Conservation (phyloP, 371 early-diverging fungal species). For the Mucor sp. region DNA sequence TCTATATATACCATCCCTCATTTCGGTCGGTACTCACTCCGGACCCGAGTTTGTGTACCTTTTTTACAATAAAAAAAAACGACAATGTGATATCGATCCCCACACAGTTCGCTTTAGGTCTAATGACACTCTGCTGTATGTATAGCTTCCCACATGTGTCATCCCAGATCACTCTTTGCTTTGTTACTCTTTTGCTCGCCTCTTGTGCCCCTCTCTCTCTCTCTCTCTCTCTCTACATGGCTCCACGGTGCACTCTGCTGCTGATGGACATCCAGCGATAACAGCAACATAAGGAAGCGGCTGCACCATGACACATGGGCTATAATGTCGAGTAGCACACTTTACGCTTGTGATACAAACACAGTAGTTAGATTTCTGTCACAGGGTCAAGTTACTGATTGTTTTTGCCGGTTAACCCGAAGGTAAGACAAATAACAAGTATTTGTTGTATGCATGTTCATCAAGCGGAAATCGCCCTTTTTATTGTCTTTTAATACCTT, state of each 20-base stretch:
- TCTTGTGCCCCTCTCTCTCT: too few relatives aligned
- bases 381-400: neutral
- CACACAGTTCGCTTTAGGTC: neutral
- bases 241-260: too few relatives aligned
- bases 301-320: too few relatives aligned
- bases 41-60: slow-evolving; percentile 25
- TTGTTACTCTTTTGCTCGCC: too few relatives aligned
- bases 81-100: slow-evolving; percentile 23
- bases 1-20: neutral
- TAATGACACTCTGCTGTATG: slow-evolving; percentile 5
- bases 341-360: neutral
- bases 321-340: too few relatives aligned
- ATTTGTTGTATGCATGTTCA: neutral
- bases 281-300: too few relatives aligned
- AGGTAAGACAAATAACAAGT: neutral
- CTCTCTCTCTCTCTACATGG: too few relatives aligned
- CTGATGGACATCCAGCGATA: too few relatives aligned
- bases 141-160: neutral
- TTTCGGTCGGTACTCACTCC: slow-evolving; percentile 29
- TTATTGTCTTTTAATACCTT: neutral
- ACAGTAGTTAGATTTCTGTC: neutral
- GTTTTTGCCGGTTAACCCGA: slow-evolving; percentile 11
- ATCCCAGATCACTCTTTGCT: too few relatives aligned
- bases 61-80: neutral
- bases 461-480: neutral